Conservation (phyloP, 1,139 yeast genomes). For the Yamadazyma membranifaciens region DNA sequence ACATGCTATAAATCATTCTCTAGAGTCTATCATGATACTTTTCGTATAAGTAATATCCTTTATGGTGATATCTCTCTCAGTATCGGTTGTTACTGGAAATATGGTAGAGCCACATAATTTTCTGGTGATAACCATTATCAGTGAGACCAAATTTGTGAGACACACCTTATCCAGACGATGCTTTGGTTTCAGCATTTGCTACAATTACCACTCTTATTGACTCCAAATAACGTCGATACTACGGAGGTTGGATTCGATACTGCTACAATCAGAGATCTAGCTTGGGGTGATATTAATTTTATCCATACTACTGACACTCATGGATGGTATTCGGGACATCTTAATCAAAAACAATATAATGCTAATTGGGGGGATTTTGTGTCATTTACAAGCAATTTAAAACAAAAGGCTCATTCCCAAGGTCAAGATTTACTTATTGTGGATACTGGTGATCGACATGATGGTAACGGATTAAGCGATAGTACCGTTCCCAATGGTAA, state of each 20-base stretch:
- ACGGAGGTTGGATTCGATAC: neutral
- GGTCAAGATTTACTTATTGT: conserved; percentile 67
- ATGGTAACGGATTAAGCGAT: conserved; percentile 89
- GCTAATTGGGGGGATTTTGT: conserved; percentile 94
- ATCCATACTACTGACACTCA: conserved; percentile 95
- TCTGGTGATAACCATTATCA: too few relatives aligned
- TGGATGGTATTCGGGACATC: conserved; percentile 91
- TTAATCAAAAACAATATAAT: conserved; percentile 68
- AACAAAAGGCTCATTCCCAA: conserved; percentile 37
- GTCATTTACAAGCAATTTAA: conserved; percentile 59
- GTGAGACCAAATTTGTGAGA: too few relatives aligned
- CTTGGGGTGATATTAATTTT: conserved; percentile 74
- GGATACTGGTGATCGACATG: conserved; percentile 93
- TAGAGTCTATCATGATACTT: too few relatives aligned
- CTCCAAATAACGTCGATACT: neutral
- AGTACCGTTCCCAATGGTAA: conserved; percentile 72
- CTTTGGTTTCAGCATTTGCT: conserved; percentile 6
- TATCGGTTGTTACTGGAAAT: too few relatives aligned
- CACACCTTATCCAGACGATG: conserved; percentile 3
- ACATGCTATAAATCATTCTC: neutral
- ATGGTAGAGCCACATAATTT: too few relatives aligned
- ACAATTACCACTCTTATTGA: conserved; percentile 3
- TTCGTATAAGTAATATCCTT: too few relatives aligned
- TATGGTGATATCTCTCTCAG: too few relatives aligned
- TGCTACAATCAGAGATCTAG: conserved; percentile 28